phyloP scores from a whole-genome alignment of 176 grass and related monocot species.

The Oryza australiensis region DNA sequence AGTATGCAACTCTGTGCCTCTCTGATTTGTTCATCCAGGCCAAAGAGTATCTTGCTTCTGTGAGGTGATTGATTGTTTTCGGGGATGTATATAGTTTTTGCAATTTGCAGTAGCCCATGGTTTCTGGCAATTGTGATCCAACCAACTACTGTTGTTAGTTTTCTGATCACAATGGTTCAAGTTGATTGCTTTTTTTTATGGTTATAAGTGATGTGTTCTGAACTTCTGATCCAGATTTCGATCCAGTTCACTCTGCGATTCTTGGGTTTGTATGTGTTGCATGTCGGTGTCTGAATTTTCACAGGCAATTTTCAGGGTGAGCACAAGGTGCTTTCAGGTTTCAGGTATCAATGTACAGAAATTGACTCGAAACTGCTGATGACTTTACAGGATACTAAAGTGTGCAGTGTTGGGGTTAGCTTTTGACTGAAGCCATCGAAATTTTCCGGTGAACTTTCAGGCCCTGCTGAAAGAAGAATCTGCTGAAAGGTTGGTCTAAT shows the following conservation, averaged over 20 bases:
- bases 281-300: constrained; percentile 14
- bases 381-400: constrained; percentile 22
- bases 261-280: not conserved
- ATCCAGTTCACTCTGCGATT: not conserved
- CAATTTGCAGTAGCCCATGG: not conserved
- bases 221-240: constrained; percentile 3
- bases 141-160: constrained; percentile 3
- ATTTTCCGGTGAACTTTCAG: not conserved
- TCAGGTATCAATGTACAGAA: not conserved
- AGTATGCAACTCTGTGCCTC: constrained; percentile 6
- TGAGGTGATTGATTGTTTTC: not conserved
- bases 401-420: not conserved
- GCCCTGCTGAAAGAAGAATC: constrained; percentile 31
- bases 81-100: not conserved
- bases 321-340: not conserved
- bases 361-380: not conserved
- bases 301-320: not conserved
- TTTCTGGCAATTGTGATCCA: not conserved
- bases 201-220: not conserved
- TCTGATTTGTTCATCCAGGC: constrained; percentile 18
- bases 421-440: constrained; percentile 22
- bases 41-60: not conserved
- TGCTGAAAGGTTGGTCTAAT: constrained; percentile 41
- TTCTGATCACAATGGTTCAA: not conserved
- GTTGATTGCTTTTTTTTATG: not conserved